Evolutionary conservation across 177 flowering plant genomes (phyloP), one percentile per base, ranked within the genome.

Genomic region (Tripterygium wilfordii): DNA sequence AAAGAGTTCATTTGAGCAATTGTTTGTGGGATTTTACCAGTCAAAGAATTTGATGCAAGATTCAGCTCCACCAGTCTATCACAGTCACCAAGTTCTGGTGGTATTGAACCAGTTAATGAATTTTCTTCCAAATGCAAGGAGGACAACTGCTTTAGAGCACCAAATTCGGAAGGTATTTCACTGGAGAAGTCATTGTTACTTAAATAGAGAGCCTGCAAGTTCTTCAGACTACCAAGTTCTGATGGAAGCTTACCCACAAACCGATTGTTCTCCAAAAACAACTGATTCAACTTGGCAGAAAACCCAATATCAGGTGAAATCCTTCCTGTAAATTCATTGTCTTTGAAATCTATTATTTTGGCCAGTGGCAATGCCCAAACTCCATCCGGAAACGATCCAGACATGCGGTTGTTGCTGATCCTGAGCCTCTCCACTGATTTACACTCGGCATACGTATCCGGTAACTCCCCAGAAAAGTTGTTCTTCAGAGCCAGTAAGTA

Each of bases 291-390:
- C 39, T 45, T 62, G 12, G 54, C 39, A 3, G 97, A 80, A 27
- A 36, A 16, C 17, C 79, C 75, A 10, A 89, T 81, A 0, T 50
- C 49, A 0, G 80, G 58, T 8, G 89, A 70, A 37, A 94, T 64
- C 19, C 47, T 56, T 36, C 99, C 96, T 24, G 37, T 62, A 44
- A 94, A 85, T 18, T 50, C 49, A 54, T 94, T 94, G 39, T 81
- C 79, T 9, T 88, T 58, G 4, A 94, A 68, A 76, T 94, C 99
- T 13, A 94, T 66, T n/a, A 89, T 65, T 5, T 27, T 28, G 13
- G 67, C 82, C 37, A 60, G 17, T 6, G 99, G 97, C 27, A 94
- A 62, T 12, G 80, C 84, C 97, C 96, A 89, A 3, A 85, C 15
- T 7, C 78, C 81, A 56, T 56, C 74, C 16, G 88, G 63, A 45